Conservation (phyloP, 2,329 filamentous ascomycete genomes). For the Rugonectria rugulosa region DNA sequence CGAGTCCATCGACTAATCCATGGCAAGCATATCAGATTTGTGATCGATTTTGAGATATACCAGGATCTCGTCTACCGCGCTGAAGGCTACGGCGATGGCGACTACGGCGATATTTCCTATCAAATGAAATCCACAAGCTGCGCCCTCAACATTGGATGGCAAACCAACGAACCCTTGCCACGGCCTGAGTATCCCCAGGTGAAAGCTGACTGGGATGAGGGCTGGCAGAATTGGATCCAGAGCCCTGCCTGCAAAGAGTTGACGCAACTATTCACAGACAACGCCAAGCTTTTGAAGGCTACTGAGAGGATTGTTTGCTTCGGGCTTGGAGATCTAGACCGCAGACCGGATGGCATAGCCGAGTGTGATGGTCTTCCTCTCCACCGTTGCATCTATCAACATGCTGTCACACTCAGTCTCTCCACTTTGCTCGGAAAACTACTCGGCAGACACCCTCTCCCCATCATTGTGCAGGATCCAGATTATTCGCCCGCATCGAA, state of each 20-base stretch:
- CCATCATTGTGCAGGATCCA: constrained; percentile 20
- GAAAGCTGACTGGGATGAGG: neutral
- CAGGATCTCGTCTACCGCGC: neutral
- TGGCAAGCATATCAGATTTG: neutral
- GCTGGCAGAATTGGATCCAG: neutral
- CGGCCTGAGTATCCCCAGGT: neutral
- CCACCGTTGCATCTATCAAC: neutral
- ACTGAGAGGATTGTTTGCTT: constrained; percentile 8
- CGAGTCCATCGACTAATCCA: too few species aligned
- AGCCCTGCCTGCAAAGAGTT: neutral
- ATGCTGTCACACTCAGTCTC: constrained; percentile 9
- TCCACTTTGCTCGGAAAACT: neutral
- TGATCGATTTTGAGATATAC: neutral
- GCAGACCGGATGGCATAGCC: neutral
- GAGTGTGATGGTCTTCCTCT: neutral
- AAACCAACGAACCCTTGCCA: neutral
- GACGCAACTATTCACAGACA: neutral
- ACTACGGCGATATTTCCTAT: neutral
- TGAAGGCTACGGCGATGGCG: neutral
- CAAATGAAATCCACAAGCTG: neutral
- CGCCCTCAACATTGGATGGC: neutral
- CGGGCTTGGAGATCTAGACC: constrained; percentile 8
- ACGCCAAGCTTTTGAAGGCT: neutral
- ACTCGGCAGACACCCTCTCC: neutral
- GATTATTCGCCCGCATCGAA: constrained; percentile 7